Conservation (phyloP, 352 stramenopile species). For the Hyphochytrium catenoides region DNA sequence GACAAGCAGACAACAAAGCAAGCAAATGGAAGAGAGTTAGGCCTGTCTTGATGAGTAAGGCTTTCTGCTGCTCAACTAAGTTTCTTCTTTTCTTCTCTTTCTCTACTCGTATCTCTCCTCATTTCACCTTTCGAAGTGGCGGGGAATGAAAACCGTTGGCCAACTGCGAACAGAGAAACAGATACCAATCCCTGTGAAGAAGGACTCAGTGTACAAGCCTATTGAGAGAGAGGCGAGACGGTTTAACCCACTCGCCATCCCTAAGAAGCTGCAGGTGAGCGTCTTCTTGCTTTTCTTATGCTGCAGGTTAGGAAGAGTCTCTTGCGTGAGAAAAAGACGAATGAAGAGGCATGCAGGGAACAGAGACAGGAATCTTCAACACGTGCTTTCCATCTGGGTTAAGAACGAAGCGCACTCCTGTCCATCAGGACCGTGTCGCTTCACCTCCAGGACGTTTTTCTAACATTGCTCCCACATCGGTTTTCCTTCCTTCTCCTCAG, state of each 20-base stretch:
- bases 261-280: slow-evolving; percentile 95
- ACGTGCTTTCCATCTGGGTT: no score
- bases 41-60: slow-evolving; percentile 13
- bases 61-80: no score
- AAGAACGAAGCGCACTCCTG: slow-evolving; percentile 7
- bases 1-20: no score
- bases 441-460: background rate
- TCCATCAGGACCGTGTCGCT: background rate
- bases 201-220: slow-evolving; percentile 95
- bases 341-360: no score
- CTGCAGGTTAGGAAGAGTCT: no score
- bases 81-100: no score
- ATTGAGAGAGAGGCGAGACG: slow-evolving; percentile 75
- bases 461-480: background rate
- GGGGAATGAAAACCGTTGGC: slow-evolving; percentile 80
- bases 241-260: slow-evolving; percentile 81
- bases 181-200: slow-evolving; percentile 83
- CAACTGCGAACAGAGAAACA: slow-evolving; percentile 82
- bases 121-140: slow-evolving; percentile 23
- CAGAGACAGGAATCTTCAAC: no score
- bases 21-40: background rate
- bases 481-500: no score
- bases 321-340: no score
- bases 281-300: no score
- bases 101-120: no score